phyloP scores from a whole-genome alignment of 495 filamentous ascomycete species.

The Monascus purpureus region DNA sequence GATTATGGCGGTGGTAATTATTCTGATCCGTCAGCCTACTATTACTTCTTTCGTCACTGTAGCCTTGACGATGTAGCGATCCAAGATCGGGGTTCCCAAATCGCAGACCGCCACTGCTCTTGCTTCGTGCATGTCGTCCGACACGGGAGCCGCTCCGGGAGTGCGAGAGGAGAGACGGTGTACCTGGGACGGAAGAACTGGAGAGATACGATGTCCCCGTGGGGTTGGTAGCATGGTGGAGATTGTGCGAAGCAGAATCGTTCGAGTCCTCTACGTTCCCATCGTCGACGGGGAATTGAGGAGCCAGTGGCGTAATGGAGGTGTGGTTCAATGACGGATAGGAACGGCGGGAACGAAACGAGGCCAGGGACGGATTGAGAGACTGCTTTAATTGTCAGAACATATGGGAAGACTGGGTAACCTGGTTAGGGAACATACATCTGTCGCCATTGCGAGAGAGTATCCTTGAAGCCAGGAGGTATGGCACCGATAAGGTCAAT shows the following conservation, averaged over 20 bases:
- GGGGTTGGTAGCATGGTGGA: conserved; percentile 2
- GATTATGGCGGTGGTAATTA: not conserved
- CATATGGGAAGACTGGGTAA: no score
- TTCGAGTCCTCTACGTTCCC: conserved; percentile 20
- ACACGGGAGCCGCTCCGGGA: conserved; percentile 31
- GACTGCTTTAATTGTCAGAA: not conserved
- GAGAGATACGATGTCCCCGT: conserved; percentile 26
- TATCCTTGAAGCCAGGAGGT: no score
- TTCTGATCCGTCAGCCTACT: not conserved
- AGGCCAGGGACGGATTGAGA: conserved; percentile 10
- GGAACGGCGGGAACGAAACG: conserved; percentile 30
- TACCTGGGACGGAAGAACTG: conserved; percentile 30
- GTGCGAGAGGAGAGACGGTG: conserved; percentile 33
- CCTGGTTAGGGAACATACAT: conserved; percentile 6
- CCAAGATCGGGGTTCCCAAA: conserved; percentile 26
- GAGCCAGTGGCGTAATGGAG: conserved; percentile 52
- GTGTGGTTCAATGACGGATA: conserved; percentile 33
- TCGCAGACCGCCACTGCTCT: conserved; percentile 20
- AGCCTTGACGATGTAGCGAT: no score
- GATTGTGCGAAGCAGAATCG: conserved; percentile 18
- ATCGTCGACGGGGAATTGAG: conserved; percentile 47
- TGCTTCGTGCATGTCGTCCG: conserved; percentile 24
- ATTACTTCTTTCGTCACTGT: no score
- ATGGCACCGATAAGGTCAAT: no score
- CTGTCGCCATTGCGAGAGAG: no score